Conservation (phyloP, 2,329 filamentous ascomycete species). For the Ilyonectria robusta region DNA sequence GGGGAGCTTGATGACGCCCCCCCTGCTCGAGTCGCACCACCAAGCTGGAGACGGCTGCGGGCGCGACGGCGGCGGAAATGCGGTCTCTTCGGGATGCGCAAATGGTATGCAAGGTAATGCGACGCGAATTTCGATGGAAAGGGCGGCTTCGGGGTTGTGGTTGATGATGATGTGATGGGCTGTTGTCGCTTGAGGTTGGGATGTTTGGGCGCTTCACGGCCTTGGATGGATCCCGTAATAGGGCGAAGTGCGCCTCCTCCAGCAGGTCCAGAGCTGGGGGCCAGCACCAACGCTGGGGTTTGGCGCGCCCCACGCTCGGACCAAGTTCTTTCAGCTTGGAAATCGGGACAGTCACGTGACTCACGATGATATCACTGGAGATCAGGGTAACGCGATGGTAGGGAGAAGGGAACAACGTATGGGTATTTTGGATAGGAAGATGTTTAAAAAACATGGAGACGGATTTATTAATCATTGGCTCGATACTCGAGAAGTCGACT, state of each 20-base stretch:
- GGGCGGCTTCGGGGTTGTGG: constrained; percentile 39
- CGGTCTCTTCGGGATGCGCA: constrained; percentile 36
- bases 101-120: constrained; percentile 30
- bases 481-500: too few species aligned
- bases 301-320: constrained; percentile 9
- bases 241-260: constrained; percentile 29
- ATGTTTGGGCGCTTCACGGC: constrained; percentile 44
- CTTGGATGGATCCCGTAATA: constrained; percentile 38
- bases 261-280: constrained; percentile 17
- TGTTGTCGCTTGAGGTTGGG: constrained; percentile 43
- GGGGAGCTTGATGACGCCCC: constrained; percentile 47
- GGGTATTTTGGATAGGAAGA: too few species aligned
- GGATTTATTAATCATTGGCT: too few species aligned
- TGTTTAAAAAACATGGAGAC: too few species aligned
- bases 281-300: constrained; percentile 25
- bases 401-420: background rate
- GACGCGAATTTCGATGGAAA: constrained; percentile 51
- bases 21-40: constrained; percentile 41
- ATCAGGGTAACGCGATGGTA: background rate
- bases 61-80: constrained; percentile 35
- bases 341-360: constrained; percentile 16
- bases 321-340: constrained; percentile 11
- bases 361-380: background rate
- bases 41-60: constrained; percentile 31
- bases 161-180: constrained; percentile 46